A percentile compares a stretch with the other conserved stretches of the same genome.
phyloP scores from a whole-genome alignment of 192 early-diverging fungal genomes.

The Gryganskiella cystojenkinii region DNA sequence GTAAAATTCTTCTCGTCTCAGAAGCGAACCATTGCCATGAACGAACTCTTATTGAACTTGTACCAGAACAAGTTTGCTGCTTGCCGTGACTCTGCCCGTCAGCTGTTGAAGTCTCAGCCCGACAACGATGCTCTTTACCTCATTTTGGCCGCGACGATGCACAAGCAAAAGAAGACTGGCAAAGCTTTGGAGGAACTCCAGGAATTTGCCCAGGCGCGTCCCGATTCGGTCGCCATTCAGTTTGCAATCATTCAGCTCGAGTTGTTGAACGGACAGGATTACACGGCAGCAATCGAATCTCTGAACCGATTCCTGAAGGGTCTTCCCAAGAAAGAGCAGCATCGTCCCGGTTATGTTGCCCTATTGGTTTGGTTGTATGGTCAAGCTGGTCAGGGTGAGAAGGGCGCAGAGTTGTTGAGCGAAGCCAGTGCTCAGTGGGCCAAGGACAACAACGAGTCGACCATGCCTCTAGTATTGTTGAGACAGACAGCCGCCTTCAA shows the following conservation, averaged over 20 bases:
- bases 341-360: conserved; percentile 74
- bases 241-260: conserved; percentile 74
- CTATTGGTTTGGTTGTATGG: conserved; percentile 79
- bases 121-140: conserved; percentile 68
- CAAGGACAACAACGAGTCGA: conserved; percentile 24
- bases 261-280: conserved; percentile 55
- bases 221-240: conserved; percentile 62
- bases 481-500: conserved; percentile 78
- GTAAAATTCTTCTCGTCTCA: conserved; percentile 69
- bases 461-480: conserved; percentile 53
- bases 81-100: conserved; percentile 62
- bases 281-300: conserved; percentile 59
- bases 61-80: conserved; percentile 67
- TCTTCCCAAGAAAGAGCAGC: conserved; percentile 46
- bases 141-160: conserved; percentile 65
- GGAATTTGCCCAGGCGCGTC: conserved; percentile 48
- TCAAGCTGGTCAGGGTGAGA: conserved; percentile 67
- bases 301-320: conserved; percentile 55
- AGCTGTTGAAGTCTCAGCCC: conserved; percentile 67
- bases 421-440: conserved; percentile 71
- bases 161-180: conserved; percentile 64
- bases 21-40: conserved; percentile 68
- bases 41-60: conserved; percentile 68
- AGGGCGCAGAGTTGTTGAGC: conserved; percentile 66
- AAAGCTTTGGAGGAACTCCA: conserved; percentile 69